Evolutionary conservation across 1,284 basidiomycete genomes (phyloP).

Genomic region (Cronartium ribicola): DNA sequence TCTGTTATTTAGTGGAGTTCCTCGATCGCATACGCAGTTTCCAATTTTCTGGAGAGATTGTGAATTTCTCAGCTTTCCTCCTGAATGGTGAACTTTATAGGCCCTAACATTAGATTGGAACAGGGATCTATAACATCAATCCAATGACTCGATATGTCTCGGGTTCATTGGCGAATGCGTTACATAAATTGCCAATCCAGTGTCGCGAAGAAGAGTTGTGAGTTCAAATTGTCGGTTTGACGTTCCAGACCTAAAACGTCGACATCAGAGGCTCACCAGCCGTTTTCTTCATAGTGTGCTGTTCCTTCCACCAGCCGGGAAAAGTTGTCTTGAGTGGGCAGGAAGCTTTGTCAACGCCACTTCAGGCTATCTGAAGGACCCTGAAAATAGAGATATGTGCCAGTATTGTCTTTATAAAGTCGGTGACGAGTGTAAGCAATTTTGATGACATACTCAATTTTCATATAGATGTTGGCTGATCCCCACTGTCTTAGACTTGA

Average conservation of each 20-base stretch:
- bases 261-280: not conserved
- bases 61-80: conserved; percentile 64
- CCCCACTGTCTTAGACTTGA: not conserved
- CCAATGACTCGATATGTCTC: conserved; percentile 68
- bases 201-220: conserved; percentile 46
- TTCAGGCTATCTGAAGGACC: conserved; percentile 73
- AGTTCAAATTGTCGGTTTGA: not conserved
- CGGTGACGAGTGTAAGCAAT: conserved; percentile 28
- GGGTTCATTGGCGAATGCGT: conserved; percentile 44
- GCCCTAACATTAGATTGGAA: conserved; percentile 28
- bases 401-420: conserved; percentile 65
- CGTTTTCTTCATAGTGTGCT: conserved; percentile 48
- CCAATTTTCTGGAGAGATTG: conserved; percentile 69
- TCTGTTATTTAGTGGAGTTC: conserved; percentile 62
- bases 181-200: conserved; percentile 43
- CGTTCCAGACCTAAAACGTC: not conserved
- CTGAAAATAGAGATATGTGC: conserved; percentile 60
- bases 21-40: conserved; percentile 56
- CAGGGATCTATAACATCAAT: conserved; percentile 48
- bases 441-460: not conserved
- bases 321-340: conserved; percentile 71
- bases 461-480: conserved; percentile 41
- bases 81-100: conserved; percentile 45
- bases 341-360: conserved; percentile 57
- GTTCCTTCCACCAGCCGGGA: conserved; percentile 67